Conservation (phyloP, 306 rosid species). For the Alnus glutinosa region DNA sequence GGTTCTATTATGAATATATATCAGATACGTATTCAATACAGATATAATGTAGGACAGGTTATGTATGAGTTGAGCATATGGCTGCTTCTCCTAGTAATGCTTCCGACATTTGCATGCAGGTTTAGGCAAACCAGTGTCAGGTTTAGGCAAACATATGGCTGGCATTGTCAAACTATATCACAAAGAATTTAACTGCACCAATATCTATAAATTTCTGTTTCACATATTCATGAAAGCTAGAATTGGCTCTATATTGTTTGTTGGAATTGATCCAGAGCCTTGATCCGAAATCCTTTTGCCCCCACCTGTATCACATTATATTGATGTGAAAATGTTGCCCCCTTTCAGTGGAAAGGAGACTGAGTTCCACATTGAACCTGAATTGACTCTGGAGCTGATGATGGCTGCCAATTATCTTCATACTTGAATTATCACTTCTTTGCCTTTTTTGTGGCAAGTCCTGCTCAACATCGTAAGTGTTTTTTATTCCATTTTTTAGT, state of each 20-base stretch:
- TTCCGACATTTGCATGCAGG: not conserved
- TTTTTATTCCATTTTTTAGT: conserved; percentile 9
- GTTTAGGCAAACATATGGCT: not conserved
- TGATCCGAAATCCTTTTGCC: not conserved
- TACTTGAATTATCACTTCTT: conserved; percentile 47
- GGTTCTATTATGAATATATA: not conserved
- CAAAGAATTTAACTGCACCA: not conserved
- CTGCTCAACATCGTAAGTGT: conserved; percentile 32
- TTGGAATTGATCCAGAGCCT: not conserved
- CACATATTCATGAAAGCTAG: conserved; percentile 3
- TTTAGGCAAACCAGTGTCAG: not conserved
- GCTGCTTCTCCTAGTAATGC: not conserved
- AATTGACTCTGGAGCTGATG: conserved; percentile 85
- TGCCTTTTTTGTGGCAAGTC: conserved; percentile 23
- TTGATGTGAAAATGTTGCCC: conserved; percentile 22
- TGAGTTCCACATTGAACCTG: conserved; percentile 89
- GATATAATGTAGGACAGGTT: not conserved
- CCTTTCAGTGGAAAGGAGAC: conserved; percentile 80
- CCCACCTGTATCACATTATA: not conserved
- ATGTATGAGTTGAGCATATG: not conserved
- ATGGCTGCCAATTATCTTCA: conserved; percentile 96
- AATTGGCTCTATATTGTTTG: conserved; percentile 1
- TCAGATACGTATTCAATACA: not conserved
- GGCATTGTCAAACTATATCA: not conserved
- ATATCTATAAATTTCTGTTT: not conserved